phyloP scores from a whole-genome alignment of 495 filamentous ascomycete species.

The Xylaria cubensis region DNA sequence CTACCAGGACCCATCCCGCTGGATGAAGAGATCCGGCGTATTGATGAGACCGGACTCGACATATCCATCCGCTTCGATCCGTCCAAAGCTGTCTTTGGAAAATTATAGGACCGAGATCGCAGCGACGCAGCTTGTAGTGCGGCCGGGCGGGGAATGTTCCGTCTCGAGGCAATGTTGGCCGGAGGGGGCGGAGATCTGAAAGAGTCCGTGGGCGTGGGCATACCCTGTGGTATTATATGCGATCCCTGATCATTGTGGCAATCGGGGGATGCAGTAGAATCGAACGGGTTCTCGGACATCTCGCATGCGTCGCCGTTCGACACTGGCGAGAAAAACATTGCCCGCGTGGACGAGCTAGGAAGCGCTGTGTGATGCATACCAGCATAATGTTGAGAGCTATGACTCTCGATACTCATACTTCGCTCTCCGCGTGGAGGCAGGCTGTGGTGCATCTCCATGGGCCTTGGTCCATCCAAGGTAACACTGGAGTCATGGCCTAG shows the following conservation, averaged over 20 bases:
- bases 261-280: slow-evolving; percentile 18
- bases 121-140: slow-evolving; percentile 45
- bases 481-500: neutral
- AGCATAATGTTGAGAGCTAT: slow-evolving; percentile 14
- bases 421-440: slow-evolving; percentile 16
- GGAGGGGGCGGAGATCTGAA: slow-evolving; percentile 56
- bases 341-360: neutral
- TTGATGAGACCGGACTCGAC: slow-evolving; percentile 44
- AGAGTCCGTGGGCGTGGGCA: slow-evolving; percentile 41
- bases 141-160: slow-evolving; percentile 54
- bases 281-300: slow-evolving; percentile 26
- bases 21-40: slow-evolving; percentile 56
- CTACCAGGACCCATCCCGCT: slow-evolving; percentile 45
- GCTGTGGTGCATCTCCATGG: neutral
- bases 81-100: slow-evolving; percentile 49
- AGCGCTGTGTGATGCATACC: slow-evolving; percentile 13
- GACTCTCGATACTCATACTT: slow-evolving; percentile 25
- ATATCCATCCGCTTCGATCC: slow-evolving; percentile 44
- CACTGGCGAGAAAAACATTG: slow-evolving; percentile 24
- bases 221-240: slow-evolving; percentile 27
- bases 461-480: neutral
- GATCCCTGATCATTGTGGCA: slow-evolving; percentile 20
- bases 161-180: slow-evolving; percentile 54
- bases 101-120: slow-evolving; percentile 42
- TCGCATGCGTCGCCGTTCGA: slow-evolving; percentile 24